These are phyloP conservation scores for Rhodocollybia butyracea DNA, from an alignment of 768 basidiomycete genomes.

Conservation along the genomic window DNA sequence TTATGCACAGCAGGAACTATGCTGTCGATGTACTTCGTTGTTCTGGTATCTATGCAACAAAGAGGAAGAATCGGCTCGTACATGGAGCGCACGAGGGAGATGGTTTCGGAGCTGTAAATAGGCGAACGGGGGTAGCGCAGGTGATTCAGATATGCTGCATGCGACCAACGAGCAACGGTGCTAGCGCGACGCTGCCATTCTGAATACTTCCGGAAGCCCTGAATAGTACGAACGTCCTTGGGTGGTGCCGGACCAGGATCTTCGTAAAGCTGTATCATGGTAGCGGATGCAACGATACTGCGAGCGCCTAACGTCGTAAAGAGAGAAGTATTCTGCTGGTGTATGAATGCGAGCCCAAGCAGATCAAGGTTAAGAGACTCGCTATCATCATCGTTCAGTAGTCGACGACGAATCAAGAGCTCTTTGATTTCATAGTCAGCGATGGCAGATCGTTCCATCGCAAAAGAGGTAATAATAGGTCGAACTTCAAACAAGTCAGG, in stretches of 20 bases:
- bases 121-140: conserved; percentile 57
- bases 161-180: conserved; percentile 59
- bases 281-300: conserved; percentile 55
- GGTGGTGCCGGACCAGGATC: conserved; percentile 64
- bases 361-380: conserved; percentile 59
- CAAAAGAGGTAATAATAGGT: conserved; percentile 76
- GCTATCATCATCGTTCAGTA: conserved; percentile 52
- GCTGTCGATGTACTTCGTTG: conserved; percentile 37
- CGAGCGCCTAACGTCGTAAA: conserved; percentile 52
- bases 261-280: conserved; percentile 51
- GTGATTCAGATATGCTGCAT: conserved; percentile 71
- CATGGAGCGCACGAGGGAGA: conserved; percentile 37
- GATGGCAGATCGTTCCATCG: conserved; percentile 68
- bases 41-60: conserved; percentile 36
- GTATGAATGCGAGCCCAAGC: conserved; percentile 62
- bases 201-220: conserved; percentile 60
- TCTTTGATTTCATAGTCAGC: conserved; percentile 87
- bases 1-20: conserved; percentile 33
- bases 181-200: conserved; percentile 47
- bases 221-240: conserved; percentile 70
- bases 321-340: conserved; percentile 49
- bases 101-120: conserved; percentile 43
- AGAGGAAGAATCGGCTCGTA: conserved; percentile 50
- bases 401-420: conserved; percentile 72
- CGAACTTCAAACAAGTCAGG: conserved; percentile 91